phyloP scores from a whole-genome alignment of 768 basidiomycete species.

The Boletus tylopilopsis region DNA sequence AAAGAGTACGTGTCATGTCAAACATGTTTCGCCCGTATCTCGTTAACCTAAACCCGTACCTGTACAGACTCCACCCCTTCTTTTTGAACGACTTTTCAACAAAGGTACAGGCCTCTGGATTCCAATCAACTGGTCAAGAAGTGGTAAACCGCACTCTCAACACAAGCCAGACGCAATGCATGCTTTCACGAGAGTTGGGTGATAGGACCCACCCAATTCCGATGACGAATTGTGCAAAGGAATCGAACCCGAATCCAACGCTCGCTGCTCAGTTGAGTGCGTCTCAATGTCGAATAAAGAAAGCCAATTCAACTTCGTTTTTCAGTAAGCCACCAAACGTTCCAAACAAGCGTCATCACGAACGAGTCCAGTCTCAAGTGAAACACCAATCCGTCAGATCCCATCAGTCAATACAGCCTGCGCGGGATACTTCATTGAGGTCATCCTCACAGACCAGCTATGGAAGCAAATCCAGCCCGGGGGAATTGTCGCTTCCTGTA shows the following conservation, averaged over 20 bases:
- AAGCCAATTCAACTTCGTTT: not conserved
- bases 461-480: not conserved
- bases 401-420: not conserved
- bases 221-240: not conserved
- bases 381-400: not conserved
- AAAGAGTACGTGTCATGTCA: conserved; percentile 16
- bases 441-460: conserved; percentile 4
- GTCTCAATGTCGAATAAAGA: not conserved
- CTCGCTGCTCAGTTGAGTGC: conserved; percentile 13
- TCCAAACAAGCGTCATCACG: not conserved
- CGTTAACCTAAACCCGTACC: conserved; percentile 2
- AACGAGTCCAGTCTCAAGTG: not conserved
- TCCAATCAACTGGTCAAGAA: not conserved
- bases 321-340: conserved; percentile 1
- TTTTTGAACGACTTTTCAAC: conserved; percentile 14
- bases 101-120: not conserved
- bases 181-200: not conserved
- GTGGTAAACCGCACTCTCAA: not conserved
- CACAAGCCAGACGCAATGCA: not conserved
- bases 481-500: conserved; percentile 20
- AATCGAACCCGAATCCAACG: not conserved
- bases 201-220: not conserved
- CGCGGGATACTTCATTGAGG: conserved; percentile 1
- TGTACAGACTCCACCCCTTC: conserved; percentile 19
- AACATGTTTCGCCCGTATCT: conserved; percentile 10